Conservation (phyloP, 2,329 filamentous ascomycete species). For the Fusarium pilosicola region DNA sequence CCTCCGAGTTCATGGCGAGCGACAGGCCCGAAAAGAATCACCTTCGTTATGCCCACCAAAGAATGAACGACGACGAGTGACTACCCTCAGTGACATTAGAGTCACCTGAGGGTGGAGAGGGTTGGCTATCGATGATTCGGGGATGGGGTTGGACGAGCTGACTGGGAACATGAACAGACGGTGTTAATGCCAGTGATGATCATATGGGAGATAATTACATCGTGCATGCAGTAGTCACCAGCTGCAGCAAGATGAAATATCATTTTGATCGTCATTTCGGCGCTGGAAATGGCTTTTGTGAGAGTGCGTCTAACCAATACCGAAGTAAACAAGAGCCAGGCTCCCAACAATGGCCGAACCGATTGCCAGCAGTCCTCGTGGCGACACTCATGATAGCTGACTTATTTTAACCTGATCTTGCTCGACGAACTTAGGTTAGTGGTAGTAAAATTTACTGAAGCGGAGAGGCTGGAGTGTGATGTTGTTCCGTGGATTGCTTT, state of each 20-base stretch:
- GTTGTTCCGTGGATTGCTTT: neutral
- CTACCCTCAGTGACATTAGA: too few relatives aligned
- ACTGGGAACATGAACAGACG: too few relatives aligned
- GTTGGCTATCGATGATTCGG: too few relatives aligned
- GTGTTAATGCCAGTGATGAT: too few relatives aligned
- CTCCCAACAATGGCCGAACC: accelerated
- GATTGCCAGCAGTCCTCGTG: neutral
- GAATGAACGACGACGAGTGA: too few relatives aligned
- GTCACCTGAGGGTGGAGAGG: too few relatives aligned
- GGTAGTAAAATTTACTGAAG: accelerated
- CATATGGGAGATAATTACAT: neutral
- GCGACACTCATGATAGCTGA: accelerated
- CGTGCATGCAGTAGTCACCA: accelerated
- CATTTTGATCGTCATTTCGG: neutral
- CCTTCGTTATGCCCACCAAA: too few relatives aligned
- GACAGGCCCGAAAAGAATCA: too few relatives aligned
- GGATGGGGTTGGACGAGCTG: too few relatives aligned
- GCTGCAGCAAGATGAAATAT: neutral
- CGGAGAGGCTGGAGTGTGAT: neutral
- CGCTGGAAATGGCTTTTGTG: accelerated
- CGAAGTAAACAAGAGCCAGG: accelerated
- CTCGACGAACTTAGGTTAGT: accelerated
- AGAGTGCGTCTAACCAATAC: accelerated
- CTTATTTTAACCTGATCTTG: accelerated
- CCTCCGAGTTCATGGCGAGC: neutral